These are phyloP conservation scores for Hypoxylon rubiginosum DNA, from an alignment of 2,329 filamentous ascomycete species.

Conservation along the genomic window DNA sequence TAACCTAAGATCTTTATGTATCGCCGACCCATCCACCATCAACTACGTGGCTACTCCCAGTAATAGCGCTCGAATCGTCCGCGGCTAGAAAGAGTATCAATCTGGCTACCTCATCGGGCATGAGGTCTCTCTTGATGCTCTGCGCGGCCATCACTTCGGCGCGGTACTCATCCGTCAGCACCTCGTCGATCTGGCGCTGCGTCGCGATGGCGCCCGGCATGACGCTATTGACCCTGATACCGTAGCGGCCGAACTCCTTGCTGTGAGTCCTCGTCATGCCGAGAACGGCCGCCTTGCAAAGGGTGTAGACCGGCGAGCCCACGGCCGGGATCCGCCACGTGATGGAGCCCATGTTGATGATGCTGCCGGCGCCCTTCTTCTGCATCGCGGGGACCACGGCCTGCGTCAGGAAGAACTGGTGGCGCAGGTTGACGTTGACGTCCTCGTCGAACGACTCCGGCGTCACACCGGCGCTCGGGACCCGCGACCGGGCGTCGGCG, in stretches of 20 bases:
- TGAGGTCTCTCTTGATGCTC: constrained; percentile 57
- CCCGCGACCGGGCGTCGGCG: constrained; percentile 45
- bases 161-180: constrained; percentile 59
- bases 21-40: constrained; percentile 55
- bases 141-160: constrained; percentile 56
- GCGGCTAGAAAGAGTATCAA: constrained; percentile 61
- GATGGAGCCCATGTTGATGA: constrained; percentile 59
- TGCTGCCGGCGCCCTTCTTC: constrained; percentile 49
- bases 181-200: constrained; percentile 58
- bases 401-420: constrained; percentile 60
- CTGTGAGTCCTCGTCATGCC: constrained; percentile 57
- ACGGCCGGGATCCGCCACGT: constrained; percentile 55
- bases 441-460: constrained; percentile 58
- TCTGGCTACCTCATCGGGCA: constrained; percentile 61
- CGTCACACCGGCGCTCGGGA: constrained; percentile 55
- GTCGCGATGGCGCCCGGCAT: constrained; percentile 64
- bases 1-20: background rate
- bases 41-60: constrained; percentile 58
- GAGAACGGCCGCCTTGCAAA: constrained; percentile 57
- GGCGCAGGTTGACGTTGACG: constrained; percentile 60
- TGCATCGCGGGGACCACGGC: constrained; percentile 55
- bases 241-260: constrained; percentile 54
- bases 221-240: constrained; percentile 62
- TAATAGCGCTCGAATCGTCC: constrained; percentile 62
- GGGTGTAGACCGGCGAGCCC: constrained; percentile 53